A percentile compares a stretch with the other conserved stretches of the same genome.
phyloP scores from a whole-genome alignment of 345 rosid species.

The Camelina laxa region DNA sequence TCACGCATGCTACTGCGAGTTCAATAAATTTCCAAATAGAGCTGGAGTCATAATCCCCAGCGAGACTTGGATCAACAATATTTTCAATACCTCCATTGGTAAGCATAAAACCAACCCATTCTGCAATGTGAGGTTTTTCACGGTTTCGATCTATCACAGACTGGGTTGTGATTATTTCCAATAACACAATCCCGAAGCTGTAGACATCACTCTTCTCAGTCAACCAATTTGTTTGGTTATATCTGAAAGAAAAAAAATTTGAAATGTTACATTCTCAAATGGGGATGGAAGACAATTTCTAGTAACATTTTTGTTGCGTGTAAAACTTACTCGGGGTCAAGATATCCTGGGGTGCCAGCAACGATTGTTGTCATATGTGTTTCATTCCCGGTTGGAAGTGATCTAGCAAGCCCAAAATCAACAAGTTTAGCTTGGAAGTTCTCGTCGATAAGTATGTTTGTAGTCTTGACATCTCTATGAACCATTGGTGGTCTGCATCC shows the following conservation, averaged over 20 bases:
- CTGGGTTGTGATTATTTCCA: constrained; percentile 45
- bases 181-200: constrained; percentile 48
- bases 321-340: constrained; percentile 49
- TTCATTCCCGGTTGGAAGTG: constrained; percentile 31
- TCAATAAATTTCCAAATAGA: constrained; percentile 22
- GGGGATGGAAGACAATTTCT: too few relatives aligned
- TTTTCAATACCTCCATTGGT: neutral
- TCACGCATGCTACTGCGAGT: constrained; percentile 9
- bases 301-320: neutral
- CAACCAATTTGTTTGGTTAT: constrained; percentile 19
- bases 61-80: constrained; percentile 6
- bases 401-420: constrained; percentile 49
- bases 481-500: constrained; percentile 48
- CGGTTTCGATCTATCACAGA: constrained; percentile 16
- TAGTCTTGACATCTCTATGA: constrained; percentile 48
- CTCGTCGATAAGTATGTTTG: constrained; percentile 47
- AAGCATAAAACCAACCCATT: neutral
- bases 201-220: constrained; percentile 50
- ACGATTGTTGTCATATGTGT: constrained; percentile 12
- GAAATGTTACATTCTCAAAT: neutral
- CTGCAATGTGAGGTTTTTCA: constrained; percentile 19
- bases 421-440: constrained; percentile 45
- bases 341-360: constrained; percentile 42
- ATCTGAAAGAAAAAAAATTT: constrained; percentile 22
- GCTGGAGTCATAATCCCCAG: neutral